Conservation (phyloP, 768 basidiomycete genomes). For the Hebeloma cylindrosporum region DNA sequence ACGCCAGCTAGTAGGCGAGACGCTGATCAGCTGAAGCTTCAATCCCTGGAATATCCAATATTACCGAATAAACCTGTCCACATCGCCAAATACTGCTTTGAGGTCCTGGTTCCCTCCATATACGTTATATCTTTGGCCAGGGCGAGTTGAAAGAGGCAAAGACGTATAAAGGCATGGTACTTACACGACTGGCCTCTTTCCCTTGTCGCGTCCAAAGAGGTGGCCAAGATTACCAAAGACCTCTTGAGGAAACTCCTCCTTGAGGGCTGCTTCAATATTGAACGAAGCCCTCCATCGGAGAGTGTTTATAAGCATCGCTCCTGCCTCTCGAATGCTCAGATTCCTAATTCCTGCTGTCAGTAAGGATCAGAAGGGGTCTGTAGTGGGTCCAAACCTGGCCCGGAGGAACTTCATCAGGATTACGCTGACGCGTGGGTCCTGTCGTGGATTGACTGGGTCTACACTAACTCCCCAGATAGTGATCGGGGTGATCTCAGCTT, state of each 20-base stretch:
- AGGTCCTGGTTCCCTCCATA: conserved; percentile 72
- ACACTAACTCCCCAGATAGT: conserved; percentile 72
- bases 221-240: conserved; percentile 65
- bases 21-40: conserved; percentile 57
- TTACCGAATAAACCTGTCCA: conserved; percentile 73
- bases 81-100: conserved; percentile 73
- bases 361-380: neutral
- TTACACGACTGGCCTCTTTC: conserved; percentile 66
- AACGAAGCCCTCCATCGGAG: conserved; percentile 72
- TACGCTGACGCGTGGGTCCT: conserved; percentile 68
- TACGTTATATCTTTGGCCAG: conserved; percentile 61
- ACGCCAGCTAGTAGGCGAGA: conserved; percentile 69
- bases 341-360: conserved; percentile 36
- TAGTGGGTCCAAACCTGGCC: conserved; percentile 53
- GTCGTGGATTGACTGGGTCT: conserved; percentile 51
- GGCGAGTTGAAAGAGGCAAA: conserved; percentile 3
- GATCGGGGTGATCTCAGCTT: conserved; percentile 50
- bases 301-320: conserved; percentile 66
- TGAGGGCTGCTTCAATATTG: conserved; percentile 55
- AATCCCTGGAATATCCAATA: conserved; percentile 7
- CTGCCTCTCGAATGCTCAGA: conserved; percentile 52
- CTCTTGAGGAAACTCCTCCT: conserved; percentile 62
- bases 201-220: conserved; percentile 70
- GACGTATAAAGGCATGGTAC: conserved; percentile 22
- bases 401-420: conserved; percentile 80